Base-by-base conservation (phyloP, 2,329 filamentous ascomycete species). In the Thielaviopsis ethacetica region DNA sequence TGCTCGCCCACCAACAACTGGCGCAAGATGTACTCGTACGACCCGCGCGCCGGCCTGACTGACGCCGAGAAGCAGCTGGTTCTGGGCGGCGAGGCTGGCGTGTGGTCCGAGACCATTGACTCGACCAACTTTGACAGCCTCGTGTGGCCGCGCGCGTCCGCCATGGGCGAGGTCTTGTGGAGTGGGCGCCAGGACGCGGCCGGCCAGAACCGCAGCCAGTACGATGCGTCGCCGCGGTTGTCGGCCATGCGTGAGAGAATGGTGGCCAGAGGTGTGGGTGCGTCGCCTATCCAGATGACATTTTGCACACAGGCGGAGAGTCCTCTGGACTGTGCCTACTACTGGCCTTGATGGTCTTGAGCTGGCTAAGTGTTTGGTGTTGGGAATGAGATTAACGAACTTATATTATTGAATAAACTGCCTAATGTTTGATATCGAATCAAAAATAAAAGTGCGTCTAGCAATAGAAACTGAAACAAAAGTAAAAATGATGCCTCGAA, bases 51-150 rank as follows among this genome's bases (percentile, higher is more conserved):
- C 2, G 80, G 80, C 53, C 75, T 95, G 4, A 78, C 84, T 0
- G 71, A 70, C 10, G 75, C 82, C 26, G 70, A 81, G 51, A 79
- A 81, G 26, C 76, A 84, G 66, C 77, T 88, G 13, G 84, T 95
- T 2, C 69, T 93, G 9, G 90, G 90, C 52, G 90, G 88, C 26
- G 90, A 95, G 72, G 81, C 85, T 17, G 85, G 87, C 59, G 79
- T 89, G 60, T 95, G 88, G 88, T 80, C 79, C 63, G 90, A 95
- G 72, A 85, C 84, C n/a, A 76, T 79, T 62, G 90, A 95, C 69
- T 71, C 80, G 2, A 72, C 81, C n/a, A 90, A 84, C 67, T 68
- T 95, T 15, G 88, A 95, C 71, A 73, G 73, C 41, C 81, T 87
- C 69, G 71, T 91, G 9, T 95, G 88, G 89, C 88, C 89, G 7